phyloP scores from a whole-genome alignment of 2,329 filamentous ascomycete genomes.

The Coniochaeta sp. region DNA sequence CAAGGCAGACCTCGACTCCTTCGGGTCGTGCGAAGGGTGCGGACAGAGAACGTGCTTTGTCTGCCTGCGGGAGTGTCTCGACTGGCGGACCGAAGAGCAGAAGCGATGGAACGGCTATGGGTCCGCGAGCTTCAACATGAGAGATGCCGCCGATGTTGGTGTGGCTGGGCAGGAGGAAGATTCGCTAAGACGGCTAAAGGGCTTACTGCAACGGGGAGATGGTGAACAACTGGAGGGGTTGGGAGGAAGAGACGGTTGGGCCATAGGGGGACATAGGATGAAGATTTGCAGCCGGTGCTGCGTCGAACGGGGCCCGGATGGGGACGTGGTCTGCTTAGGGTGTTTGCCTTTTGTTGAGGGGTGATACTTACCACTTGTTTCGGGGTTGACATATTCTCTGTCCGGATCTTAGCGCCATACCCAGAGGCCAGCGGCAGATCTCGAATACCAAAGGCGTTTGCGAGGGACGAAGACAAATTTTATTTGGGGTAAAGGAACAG shows the following conservation, averaged over 20 bases:
- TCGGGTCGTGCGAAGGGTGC: slow-evolving; percentile 56
- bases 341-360: slow-evolving; percentile 36
- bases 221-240: slow-evolving; percentile 4
- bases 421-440: neutral
- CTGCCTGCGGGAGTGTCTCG: slow-evolving; percentile 58
- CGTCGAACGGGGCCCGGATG: slow-evolving; percentile 55
- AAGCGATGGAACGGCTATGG: neutral
- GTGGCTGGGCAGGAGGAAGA: slow-evolving; percentile 10
- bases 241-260: slow-evolving; percentile 23
- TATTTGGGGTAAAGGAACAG: neutral
- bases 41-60: slow-evolving; percentile 57
- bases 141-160: slow-evolving; percentile 25
- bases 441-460: neutral
- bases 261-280: slow-evolving; percentile 35
- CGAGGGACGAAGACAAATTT: neutral
- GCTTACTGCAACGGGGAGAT: slow-evolving; percentile 2
- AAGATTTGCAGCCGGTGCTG: slow-evolving; percentile 63
- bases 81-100: slow-evolving; percentile 29
- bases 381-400: neutral
- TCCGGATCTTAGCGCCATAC: neutral
- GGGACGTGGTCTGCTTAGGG: slow-evolving; percentile 59
- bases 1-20: slow-evolving; percentile 58
- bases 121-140: slow-evolving; percentile 37
- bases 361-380: slow-evolving; percentile 7
- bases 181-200: neutral